A percentile compares a stretch with the other conserved stretches of the same genome.
phyloP scores from a whole-genome alignment of 805 yeast species.

The Saccharomycopsis synnaedendra region DNA sequence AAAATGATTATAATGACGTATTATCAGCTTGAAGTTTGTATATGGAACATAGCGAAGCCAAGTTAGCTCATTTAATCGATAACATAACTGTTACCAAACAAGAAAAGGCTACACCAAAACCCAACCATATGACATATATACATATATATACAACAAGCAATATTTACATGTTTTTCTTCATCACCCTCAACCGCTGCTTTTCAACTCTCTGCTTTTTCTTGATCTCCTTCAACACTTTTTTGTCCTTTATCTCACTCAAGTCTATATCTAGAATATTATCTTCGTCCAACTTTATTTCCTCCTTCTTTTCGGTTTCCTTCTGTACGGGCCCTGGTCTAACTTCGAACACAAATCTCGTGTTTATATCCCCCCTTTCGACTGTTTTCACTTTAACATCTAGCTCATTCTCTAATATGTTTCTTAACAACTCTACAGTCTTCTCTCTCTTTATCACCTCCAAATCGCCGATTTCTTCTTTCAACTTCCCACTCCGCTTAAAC shows the following conservation, averaged over 20 bases:
- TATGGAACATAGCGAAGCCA: too few species aligned
- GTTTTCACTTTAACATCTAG: not conserved
- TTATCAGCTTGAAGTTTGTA: too few species aligned
- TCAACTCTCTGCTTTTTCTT: constrained; percentile 14
- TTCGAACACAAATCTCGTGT: not conserved
- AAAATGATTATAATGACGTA: too few species aligned
- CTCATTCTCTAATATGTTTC: constrained; percentile 3
- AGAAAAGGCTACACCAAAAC: too few species aligned
- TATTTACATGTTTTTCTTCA: not conserved
- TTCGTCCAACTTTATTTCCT: not conserved
- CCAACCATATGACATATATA: too few species aligned
- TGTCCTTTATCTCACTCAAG: constrained; percentile 7
- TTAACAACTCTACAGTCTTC: constrained; percentile 6
- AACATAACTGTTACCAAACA: too few species aligned
- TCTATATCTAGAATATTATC: constrained; percentile 9
- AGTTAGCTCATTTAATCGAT: too few species aligned
- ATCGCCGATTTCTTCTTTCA: not conserved
- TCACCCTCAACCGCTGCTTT: not conserved
- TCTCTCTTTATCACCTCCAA: constrained; percentile 12
- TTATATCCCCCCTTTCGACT: not conserved
- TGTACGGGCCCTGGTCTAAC: not conserved
- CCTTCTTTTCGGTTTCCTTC: not conserved
- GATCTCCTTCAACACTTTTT: constrained; percentile 12
- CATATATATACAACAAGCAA: not conserved
- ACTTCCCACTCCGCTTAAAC: not conserved